These are phyloP conservation scores for Podila horticola DNA, from an alignment of 192 early-diverging fungal species.

Conservation along the genomic window DNA sequence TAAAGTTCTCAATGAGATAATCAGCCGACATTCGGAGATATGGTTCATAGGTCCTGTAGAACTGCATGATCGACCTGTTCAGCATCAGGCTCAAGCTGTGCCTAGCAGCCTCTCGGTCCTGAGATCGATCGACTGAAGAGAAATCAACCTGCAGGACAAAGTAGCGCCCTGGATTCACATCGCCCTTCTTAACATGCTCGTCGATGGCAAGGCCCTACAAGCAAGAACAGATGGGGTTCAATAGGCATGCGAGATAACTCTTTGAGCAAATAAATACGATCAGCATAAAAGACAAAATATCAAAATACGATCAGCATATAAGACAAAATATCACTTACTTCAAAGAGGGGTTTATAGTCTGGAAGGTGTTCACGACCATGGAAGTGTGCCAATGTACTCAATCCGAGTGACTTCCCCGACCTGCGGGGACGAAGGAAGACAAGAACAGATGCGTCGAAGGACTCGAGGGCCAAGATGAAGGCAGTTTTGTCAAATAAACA, in stretches of 20 bases:
- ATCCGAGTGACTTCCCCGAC: slow-evolving; percentile 44
- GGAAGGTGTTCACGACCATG: slow-evolving; percentile 50
- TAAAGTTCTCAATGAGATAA: slow-evolving; percentile 23
- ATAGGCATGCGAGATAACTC: slow-evolving; percentile 12
- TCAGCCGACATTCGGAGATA: slow-evolving; percentile 27
- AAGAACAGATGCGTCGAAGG: slow-evolving; percentile 18
- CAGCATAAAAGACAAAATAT: slow-evolving; percentile 8
- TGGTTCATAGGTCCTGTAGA: slow-evolving; percentile 42
- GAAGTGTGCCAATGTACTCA: slow-evolving; percentile 48
- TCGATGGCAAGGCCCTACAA: slow-evolving; percentile 44
- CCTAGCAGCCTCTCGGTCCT: slow-evolving; percentile 7
- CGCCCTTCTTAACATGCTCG: slow-evolving; percentile 19
- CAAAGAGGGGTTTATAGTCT: slow-evolving; percentile 37
- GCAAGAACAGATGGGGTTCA: slow-evolving; percentile 10
- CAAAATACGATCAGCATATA: neutral
- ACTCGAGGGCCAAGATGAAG: slow-evolving; percentile 38
- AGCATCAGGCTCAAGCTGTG: slow-evolving; percentile 34
- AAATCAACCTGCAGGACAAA: slow-evolving; percentile 42
- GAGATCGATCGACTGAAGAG: slow-evolving; percentile 17
- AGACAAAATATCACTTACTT: slow-evolving; percentile 25
- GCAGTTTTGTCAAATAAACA: slow-evolving; percentile 46
- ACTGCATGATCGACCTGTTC: slow-evolving; percentile 30
- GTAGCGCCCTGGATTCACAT: slow-evolving; percentile 13
- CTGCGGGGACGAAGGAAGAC: slow-evolving; percentile 46
- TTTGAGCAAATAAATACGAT: slow-evolving; percentile 17